phyloP scores from a whole-genome alignment of 1,284 basidiomycete species.

The Malassezia cuniculi region DNA sequence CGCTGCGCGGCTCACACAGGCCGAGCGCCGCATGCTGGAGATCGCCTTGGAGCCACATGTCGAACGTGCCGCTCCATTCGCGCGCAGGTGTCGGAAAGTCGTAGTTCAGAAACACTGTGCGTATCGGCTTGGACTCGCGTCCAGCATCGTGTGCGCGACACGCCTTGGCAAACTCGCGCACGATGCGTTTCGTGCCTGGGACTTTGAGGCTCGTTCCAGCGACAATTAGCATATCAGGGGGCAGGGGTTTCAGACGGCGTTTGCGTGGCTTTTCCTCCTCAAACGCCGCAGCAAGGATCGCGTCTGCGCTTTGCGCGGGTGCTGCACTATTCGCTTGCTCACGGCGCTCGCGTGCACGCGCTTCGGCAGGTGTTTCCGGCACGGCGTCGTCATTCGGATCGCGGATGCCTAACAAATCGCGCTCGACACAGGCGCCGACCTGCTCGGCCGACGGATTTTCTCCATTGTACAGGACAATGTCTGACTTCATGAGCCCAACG shows the following conservation, averaged over 20 bases:
- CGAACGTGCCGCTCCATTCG: slow-evolving; percentile 83
- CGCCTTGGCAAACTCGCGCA: slow-evolving; percentile 77
- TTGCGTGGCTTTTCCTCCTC: slow-evolving; percentile 17
- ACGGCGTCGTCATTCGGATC: slow-evolving; percentile 38
- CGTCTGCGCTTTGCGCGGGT: slow-evolving; percentile 21
- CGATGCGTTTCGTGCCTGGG: slow-evolving; percentile 79
- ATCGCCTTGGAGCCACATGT: slow-evolving; percentile 79
- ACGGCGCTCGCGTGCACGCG: slow-evolving; percentile 23
- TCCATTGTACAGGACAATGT: slow-evolving; percentile 83
- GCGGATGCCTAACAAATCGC: slow-evolving; percentile 38
- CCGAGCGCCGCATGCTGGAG: slow-evolving; percentile 52
- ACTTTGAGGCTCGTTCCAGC: slow-evolving; percentile 94
- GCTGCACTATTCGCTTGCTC: slow-evolving; percentile 3
- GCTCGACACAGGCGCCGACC: slow-evolving; percentile 49
- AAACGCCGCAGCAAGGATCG: slow-evolving; percentile 22
- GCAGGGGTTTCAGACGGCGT: slow-evolving; percentile 35
- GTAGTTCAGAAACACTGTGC: slow-evolving; percentile 70
- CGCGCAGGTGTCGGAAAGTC: slow-evolving; percentile 73
- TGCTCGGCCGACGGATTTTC: slow-evolving; percentile 70
- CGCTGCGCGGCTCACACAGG: slow-evolving; percentile 12
- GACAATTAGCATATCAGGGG: slow-evolving; percentile 80
- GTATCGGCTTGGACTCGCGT: too few relatives aligned
- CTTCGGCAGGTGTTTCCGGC: slow-evolving; percentile 30
- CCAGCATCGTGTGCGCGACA: slow-evolving; percentile 54
- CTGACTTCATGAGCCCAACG: slow-evolving; percentile 67